A percentile compares a stretch with the other conserved stretches of the same genome.
These are phyloP conservation scores for Heliosperma pusillum DNA, from an alignment of 148 eudicot genomes.

Conservation along the genomic window DNA sequence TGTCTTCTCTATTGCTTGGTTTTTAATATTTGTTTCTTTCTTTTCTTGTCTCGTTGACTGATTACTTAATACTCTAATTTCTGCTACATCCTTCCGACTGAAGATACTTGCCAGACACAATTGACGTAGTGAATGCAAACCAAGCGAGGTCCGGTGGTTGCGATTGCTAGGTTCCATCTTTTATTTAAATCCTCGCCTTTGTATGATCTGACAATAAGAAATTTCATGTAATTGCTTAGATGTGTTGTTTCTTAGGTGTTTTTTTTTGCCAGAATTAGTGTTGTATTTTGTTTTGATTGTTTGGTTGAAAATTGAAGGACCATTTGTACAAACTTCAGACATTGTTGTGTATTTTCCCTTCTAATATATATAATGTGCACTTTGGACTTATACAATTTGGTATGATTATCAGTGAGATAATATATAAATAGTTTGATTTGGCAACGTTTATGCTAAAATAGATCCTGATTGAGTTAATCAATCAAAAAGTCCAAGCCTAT, in stretches of 20 bases:
- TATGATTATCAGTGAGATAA: too few relatives aligned
- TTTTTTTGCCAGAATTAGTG: background rate
- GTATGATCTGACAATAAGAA: background rate
- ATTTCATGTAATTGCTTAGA: background rate
- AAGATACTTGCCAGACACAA: conserved; percentile 92
- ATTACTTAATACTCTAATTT: background rate
- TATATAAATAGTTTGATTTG: background rate
- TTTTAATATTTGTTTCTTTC: background rate
- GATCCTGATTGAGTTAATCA: background rate
- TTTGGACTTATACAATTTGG: background rate
- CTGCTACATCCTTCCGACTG: background rate
- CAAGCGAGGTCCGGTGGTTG: conserved; percentile 73
- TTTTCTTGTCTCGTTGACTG: background rate
- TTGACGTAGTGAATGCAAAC: conserved; percentile 71
- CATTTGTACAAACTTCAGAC: background rate
- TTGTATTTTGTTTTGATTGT: background rate
- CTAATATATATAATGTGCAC: background rate
- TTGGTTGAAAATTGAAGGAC: conserved; percentile 4
- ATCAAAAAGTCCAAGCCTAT: background rate
- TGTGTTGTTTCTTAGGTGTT: background rate
- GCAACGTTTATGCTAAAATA: background rate
- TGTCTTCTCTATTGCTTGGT: too few relatives aligned
- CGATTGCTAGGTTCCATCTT: conserved; percentile 41
- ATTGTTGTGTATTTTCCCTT: background rate
- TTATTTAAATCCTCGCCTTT: background rate